Evolutionary conservation across 257 asterid species (phyloP).

Genomic region (Solanum sejunctum): DNA sequence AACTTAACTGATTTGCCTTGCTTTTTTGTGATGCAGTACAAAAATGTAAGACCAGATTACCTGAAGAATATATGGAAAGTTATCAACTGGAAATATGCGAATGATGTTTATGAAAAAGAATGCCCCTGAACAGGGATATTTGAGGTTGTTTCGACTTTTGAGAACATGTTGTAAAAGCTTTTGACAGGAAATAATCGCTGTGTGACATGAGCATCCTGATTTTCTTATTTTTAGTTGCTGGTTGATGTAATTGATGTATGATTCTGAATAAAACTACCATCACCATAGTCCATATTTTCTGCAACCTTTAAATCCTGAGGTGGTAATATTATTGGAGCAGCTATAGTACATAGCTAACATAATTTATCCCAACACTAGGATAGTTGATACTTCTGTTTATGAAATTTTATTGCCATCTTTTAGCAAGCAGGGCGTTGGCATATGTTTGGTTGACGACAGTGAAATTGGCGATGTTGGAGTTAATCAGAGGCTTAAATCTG

Average conservation of each 20-base stretch:
- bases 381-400: neutral
- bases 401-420: neutral
- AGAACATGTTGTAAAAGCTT: neutral
- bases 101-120: constrained; percentile 47
- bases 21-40: constrained; percentile 48
- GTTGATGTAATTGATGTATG: neutral
- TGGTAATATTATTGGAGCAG: neutral
- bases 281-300: neutral
- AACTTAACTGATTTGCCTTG: neutral
- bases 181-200: neutral
- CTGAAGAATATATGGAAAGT: constrained; percentile 74
- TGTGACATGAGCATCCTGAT: neutral
- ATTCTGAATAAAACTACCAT: neutral
- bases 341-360: neutral
- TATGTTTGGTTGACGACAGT: neutral
- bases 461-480: neutral
- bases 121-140: constrained; percentile 8
- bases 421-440: neutral
- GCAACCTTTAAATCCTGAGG: neutral
- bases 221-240: neutral
- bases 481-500: neutral
- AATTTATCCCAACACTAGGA: neutral
- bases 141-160: neutral
- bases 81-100: constrained; percentile 68
- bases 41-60: constrained; percentile 72